Base-by-base conservation (phyloP, 164 flowering plant species). In the Stephania yunnanensis region DNA sequence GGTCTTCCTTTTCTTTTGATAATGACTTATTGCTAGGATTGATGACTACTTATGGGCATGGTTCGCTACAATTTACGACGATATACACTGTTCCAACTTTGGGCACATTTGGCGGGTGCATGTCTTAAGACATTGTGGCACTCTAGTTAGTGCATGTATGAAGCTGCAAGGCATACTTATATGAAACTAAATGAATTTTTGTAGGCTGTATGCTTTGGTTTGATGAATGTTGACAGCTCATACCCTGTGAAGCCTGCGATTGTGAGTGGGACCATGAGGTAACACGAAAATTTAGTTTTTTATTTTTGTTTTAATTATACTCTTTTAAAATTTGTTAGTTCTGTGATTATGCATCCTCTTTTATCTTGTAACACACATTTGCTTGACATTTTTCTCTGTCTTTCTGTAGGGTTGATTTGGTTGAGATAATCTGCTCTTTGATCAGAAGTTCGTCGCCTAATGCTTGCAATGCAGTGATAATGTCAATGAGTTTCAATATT, bases 401-500 rank as follows among this genome's bases (percentile, higher is more conserved):
- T 58, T 58, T 58, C 66, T 80, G 82, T 77, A 93, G 95, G 85
- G 79, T 90, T 70, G 82, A 90, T 80, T 74, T 87, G 58, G 92
- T 88, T 74, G 93, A 89, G 82, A 84, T 92, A 67, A 80, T 95
- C 64, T 91, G 96, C 85, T 75, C 78, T 71, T 72, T 88, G 82
- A 73, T 90, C 65, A 89, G 86, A 78, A 87, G 81, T 69, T 80
- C 86, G 74, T 78, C 89, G 17, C 84, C 87, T 22, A 83, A 75
- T 77, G 31, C 80, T 61, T 76, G 75, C 77, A 80, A 83, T 80
- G 89, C 86, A 44, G 74, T 75, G 70, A 64, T 87, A 74, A 89
- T 92, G 93, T 85, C 98, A 44, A 70, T 83, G 87, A 85, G 95
- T 79, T 76, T 91, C 73, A 87, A 69, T 69, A 86, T 93, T 72